phyloP scores from a whole-genome alignment of 2,329 filamentous ascomycete species.

The Cladosporium austrohemisphaericum region DNA sequence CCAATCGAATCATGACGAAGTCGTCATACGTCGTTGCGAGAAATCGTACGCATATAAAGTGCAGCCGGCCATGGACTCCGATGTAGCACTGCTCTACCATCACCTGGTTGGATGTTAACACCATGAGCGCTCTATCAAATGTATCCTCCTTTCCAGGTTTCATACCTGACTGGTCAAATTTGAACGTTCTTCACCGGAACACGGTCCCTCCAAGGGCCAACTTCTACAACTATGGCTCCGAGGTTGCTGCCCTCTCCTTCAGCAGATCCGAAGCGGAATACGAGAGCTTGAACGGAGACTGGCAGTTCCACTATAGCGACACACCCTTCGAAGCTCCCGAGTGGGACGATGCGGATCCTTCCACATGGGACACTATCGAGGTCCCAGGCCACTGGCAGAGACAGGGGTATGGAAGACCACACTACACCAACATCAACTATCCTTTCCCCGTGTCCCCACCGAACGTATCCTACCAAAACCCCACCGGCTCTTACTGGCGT shows the following conservation, averaged over 20 bases:
- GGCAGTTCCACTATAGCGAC: conserved; percentile 6
- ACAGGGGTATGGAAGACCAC: conserved; percentile 64
- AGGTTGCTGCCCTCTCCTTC: conserved; percentile 6
- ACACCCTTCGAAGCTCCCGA: conserved; percentile 9
- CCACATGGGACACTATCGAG: conserved; percentile 49
- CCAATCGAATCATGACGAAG: neutral
- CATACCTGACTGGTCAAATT: conserved; percentile 14
- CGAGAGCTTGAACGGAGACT: conserved; percentile 6
- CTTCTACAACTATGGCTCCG: conserved; percentile 15
- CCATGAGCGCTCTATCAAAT: conserved; percentile 10
- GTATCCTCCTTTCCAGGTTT: conserved; percentile 13
- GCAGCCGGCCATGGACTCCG: neutral
- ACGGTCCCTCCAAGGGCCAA: conserved; percentile 7
- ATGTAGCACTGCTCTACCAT: neutral
- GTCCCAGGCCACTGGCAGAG: conserved; percentile 69
- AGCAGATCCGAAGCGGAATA: conserved; percentile 10
- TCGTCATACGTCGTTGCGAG: neutral
- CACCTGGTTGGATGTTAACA: neutral
- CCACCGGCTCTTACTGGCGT: conserved; percentile 58
- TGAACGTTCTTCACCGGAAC: conserved; percentile 14
- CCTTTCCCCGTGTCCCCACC: conserved; percentile 64
- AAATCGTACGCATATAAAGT: neutral
- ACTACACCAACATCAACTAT: conserved; percentile 65
- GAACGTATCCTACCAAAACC: conserved; percentile 57
- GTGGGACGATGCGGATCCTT: conserved; percentile 4